Base-by-base conservation (phyloP, 2,329 filamentous ascomycete species). In the Rhinocladiella similis region DNA sequence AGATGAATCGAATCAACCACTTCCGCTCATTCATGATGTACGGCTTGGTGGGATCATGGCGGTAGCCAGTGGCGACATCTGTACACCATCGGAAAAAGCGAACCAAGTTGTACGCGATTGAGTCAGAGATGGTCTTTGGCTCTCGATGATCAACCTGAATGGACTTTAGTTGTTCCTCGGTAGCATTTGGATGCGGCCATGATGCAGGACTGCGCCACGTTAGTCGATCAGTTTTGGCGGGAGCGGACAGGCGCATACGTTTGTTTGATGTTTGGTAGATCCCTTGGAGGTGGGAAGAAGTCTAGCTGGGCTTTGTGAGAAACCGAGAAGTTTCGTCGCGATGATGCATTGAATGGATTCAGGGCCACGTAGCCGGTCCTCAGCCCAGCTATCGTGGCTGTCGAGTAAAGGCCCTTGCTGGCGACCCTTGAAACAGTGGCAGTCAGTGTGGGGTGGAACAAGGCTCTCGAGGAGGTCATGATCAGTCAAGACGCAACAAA, bases 1-100 rank as follows among this genome's bases (percentile, higher is more conserved):
- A 99, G 65, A 99, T 83, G 69, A 96, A 93, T 5, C 93, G 83
- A 47, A 89, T 83, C 66, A 97, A 80, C 87, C 94, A 99, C 75
- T 97, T 94, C 4, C 86, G 79, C 70, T 96, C 92, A 0, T 84
- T 94, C 79, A 90, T 90, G 33, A 72, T 71, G 67, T 83, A 96
- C 67, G 70, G 86, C 75, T 78, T 83, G 68, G 54, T 82, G 0
- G 83, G 85, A 6, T 83, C 83, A 69, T 96, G 91, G 29, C 84
- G 85, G 64, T 91, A 88, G 12, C 91, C 91, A 0, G 92, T 96
- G 14, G 82, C 89, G 35, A 87, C 75, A 70, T 97, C 93, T 75
- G 95, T 90, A 9, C 85, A 85, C 80, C 84, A 93, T 48, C 93
- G 83, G 38, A 91, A 81, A 19, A 91, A 63, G 5, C 89, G 84